Conservation (phyloP, 345 rosid genomes). For the Salix purpurea region DNA sequence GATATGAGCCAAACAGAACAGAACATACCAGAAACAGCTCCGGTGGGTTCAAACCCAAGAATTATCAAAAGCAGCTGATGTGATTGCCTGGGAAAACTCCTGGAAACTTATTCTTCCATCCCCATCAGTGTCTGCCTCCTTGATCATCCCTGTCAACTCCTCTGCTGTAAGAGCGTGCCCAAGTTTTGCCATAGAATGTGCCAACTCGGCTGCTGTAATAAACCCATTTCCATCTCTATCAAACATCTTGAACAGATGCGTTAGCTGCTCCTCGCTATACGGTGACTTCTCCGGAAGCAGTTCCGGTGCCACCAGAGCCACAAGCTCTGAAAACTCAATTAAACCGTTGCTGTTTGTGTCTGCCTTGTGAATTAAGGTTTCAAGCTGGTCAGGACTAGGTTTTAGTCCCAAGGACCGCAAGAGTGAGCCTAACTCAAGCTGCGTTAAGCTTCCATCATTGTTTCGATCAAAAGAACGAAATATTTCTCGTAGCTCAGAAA, state of each 20-base stretch:
- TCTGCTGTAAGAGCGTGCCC: conserved; percentile 49
- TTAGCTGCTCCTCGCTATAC: conserved; percentile 52
- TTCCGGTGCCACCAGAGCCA: conserved; percentile 73
- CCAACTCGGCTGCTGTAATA: conserved; percentile 46
- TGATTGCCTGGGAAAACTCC: conserved; percentile 74
- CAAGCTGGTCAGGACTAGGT: conserved; percentile 72
- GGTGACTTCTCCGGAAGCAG: conserved; percentile 63
- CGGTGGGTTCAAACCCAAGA: conserved; percentile 47
- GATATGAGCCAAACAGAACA: background rate
- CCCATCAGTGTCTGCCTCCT: conserved; percentile 88
- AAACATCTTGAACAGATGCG: conserved; percentile 37
- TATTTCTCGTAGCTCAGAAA: conserved; percentile 69
- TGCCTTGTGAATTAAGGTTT: conserved; percentile 59
- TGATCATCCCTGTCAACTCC: conserved; percentile 90
- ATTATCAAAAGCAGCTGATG: conserved; percentile 87
- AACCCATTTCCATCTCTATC: conserved; percentile 46
- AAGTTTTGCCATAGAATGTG: conserved; percentile 44
- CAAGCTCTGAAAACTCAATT: conserved; percentile 80
- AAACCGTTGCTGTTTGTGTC: conserved; percentile 83
- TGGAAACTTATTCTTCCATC: conserved; percentile 79
- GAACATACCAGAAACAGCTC: conserved; percentile 3
- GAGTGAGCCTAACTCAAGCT: conserved; percentile 81
- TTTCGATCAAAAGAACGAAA: conserved; percentile 83
- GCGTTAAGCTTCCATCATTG: conserved; percentile 84
- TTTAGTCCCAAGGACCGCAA: conserved; percentile 70